These are phyloP conservation scores for Lophiostoma macrostomum DNA, from an alignment of 495 filamentous ascomycete genomes.

Conservation along the genomic window DNA sequence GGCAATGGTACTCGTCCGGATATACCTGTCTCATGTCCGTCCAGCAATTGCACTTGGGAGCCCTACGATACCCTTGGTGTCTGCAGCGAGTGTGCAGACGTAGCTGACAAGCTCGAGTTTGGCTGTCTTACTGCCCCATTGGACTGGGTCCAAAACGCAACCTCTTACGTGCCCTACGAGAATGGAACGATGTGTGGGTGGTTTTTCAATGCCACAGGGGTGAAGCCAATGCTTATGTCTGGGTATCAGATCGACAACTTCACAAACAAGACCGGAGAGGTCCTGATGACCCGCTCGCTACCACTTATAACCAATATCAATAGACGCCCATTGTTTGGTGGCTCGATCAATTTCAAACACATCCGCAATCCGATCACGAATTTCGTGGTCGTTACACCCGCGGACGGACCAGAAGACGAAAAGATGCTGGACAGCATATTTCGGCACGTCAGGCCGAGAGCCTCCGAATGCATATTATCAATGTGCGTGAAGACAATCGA, in stretches of 20 bases:
- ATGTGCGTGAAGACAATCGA: conserved; percentile 24
- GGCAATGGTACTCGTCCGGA: conserved; percentile 13
- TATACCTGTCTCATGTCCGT: conserved; percentile 14
- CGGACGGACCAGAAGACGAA: not conserved
- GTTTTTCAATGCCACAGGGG: conserved; percentile 10
- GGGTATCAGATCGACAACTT: conserved; percentile 11
- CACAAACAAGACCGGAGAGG: not conserved
- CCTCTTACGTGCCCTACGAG: not conserved
- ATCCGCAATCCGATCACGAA: conserved; percentile 20
- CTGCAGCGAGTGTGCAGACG: conserved; percentile 9
- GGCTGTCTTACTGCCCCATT: not conserved
- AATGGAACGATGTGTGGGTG: conserved; percentile 13
- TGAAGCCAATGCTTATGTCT: conserved; percentile 20
- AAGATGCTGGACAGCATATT: conserved; percentile 6
- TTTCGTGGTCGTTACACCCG: conserved; percentile 2
- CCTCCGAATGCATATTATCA: conserved; percentile 22
- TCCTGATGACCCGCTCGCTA: conserved; percentile 7
- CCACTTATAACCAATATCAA: conserved; percentile 9
- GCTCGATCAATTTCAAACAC: conserved; percentile 24
- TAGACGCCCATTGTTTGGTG: conserved; percentile 3
- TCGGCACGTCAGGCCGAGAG: conserved; percentile 7
- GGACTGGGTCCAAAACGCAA: not conserved
- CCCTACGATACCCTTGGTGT: conserved; percentile 13
- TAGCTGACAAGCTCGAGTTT: conserved; percentile 4
- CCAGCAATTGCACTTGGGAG: conserved; percentile 19